These are phyloP conservation scores for Diaporthe humulicola DNA, from an alignment of 2,329 filamentous ascomycete genomes.

Conservation along the genomic window DNA sequence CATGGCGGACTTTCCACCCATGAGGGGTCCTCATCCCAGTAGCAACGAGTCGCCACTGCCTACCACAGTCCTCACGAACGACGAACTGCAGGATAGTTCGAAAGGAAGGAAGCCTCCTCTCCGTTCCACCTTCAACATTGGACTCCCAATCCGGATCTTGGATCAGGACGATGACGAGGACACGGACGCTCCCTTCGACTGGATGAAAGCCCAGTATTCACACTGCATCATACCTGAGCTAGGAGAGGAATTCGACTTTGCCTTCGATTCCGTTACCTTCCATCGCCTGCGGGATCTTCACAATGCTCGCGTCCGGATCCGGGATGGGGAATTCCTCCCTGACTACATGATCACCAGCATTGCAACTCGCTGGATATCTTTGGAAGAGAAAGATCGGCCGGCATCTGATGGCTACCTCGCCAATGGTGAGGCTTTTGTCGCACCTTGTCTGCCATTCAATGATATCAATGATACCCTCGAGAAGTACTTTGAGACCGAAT, in stretches of 20 bases:
- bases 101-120: background rate
- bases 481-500: background rate
- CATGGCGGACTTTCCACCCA: background rate
- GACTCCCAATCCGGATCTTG: background rate
- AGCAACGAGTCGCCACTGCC: background rate
- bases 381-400: background rate
- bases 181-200: background rate
- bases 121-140: background rate
- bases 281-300: background rate
- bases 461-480: background rate
- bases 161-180: no score
- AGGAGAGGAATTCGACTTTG: conserved; percentile 1
- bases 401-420: background rate
- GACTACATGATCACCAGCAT: background rate
- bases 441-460: background rate
- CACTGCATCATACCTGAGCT: conserved; percentile 11
- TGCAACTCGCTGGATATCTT: background rate
- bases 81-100: background rate
- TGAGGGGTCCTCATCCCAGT: background rate
- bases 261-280: background rate
- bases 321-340: background rate
- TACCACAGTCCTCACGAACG: background rate
- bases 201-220: background rate
- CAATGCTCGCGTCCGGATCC: background rate
- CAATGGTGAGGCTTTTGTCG: background rate